phyloP scores from a whole-genome alignment of 768 basidiomycete species.

The Amyloporia xantha region DNA sequence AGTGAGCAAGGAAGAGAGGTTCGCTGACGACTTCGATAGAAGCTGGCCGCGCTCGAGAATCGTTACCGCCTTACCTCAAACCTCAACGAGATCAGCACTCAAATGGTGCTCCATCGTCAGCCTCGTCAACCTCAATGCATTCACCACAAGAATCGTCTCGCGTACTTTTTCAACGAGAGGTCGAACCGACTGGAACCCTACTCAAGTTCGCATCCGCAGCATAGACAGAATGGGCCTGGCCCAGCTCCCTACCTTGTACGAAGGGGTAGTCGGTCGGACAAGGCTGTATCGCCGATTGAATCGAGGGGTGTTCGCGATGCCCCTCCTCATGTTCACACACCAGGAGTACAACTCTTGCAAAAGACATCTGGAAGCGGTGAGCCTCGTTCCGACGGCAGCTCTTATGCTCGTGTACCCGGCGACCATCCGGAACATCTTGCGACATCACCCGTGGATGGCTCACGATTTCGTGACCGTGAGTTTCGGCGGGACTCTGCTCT shows the following conservation, averaged over 20 bases:
- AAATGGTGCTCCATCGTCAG: conserved; percentile 25
- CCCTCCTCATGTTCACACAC: conserved; percentile 32
- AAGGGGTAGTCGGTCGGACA: conserved; percentile 40
- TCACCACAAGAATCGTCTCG: conserved; percentile 57
- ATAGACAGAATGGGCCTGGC: conserved; percentile 33
- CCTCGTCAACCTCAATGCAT: conserved; percentile 32
- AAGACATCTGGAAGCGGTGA: conserved; percentile 33
- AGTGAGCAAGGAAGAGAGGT: conserved; percentile 80
- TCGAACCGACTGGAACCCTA: conserved; percentile 88
- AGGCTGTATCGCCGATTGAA: conserved; percentile 32
- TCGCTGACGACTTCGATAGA: conserved; percentile 91
- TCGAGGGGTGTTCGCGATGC: conserved; percentile 39
- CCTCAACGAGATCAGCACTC: conserved; percentile 35
- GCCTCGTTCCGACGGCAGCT: conserved; percentile 4
- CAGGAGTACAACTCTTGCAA: conserved; percentile 53
- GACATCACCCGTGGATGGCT: conserved; percentile 8
- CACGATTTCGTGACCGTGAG: conserved; percentile 18
- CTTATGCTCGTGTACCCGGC: conserved; percentile 12
- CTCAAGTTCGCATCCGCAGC: conserved; percentile 39
- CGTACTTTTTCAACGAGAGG: conserved; percentile 92
- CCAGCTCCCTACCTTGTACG: conserved; percentile 23
- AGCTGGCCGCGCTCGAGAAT: conserved; percentile 82
- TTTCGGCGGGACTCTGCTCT: conserved; percentile 16
- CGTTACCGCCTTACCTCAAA: conserved; percentile 35
- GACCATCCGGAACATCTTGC: conserved; percentile 15